Percentiles rank a stretch among this genome's conserved stretches.
phyloP scores from a whole-genome alignment of 208 protist genomes.

The Trypanosoma scelopori region DNA sequence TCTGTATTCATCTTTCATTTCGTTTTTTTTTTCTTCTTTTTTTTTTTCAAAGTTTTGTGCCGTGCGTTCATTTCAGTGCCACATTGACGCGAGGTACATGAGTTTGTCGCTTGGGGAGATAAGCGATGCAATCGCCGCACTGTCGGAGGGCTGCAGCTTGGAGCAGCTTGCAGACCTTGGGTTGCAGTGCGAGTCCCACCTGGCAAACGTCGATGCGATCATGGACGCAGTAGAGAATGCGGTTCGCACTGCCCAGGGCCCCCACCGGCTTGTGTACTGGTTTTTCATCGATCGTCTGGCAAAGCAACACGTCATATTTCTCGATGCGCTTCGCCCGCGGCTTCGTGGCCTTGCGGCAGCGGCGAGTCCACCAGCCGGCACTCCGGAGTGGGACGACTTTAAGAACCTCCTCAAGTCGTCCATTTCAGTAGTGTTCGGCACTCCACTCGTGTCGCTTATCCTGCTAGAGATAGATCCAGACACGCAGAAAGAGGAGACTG shows the following conservation, averaged over 20 bases:
- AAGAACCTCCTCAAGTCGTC: slow-evolving; percentile 69
- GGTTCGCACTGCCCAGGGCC: slow-evolving; percentile 46
- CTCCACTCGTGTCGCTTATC: slow-evolving; percentile 72
- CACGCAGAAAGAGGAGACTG: slow-evolving; percentile 20
- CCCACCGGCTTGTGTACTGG: slow-evolving; percentile 73
- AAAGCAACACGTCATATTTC: slow-evolving; percentile 79
- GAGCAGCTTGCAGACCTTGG: slow-evolving; percentile 49
- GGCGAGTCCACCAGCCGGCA: slow-evolving; percentile 33
- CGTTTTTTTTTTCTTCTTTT: slow-evolving; percentile 9
- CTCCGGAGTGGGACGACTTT: slow-evolving; percentile 64
- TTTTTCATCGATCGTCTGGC: slow-evolving; percentile 82
- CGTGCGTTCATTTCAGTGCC: slow-evolving; percentile 20
- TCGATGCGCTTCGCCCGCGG: slow-evolving; percentile 71
- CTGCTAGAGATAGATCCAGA: slow-evolving; percentile 59
- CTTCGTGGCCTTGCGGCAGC: slow-evolving; percentile 53
- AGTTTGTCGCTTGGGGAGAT: slow-evolving; percentile 56
- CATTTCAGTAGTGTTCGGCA: slow-evolving; percentile 75
- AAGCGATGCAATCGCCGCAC: slow-evolving; percentile 75
- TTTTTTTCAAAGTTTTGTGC: too few relatives aligned
- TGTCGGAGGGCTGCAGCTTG: slow-evolving; percentile 52
- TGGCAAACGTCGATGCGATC: slow-evolving; percentile 60
- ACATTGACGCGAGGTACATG: slow-evolving; percentile 18
- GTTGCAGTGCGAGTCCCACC: slow-evolving; percentile 59
- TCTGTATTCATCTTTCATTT: slow-evolving; percentile 14
- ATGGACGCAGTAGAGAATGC: slow-evolving; percentile 78